These are phyloP conservation scores for Kazachstania bromeliacearum DNA, from an alignment of 805 yeast genomes.

Conservation along the genomic window DNA sequence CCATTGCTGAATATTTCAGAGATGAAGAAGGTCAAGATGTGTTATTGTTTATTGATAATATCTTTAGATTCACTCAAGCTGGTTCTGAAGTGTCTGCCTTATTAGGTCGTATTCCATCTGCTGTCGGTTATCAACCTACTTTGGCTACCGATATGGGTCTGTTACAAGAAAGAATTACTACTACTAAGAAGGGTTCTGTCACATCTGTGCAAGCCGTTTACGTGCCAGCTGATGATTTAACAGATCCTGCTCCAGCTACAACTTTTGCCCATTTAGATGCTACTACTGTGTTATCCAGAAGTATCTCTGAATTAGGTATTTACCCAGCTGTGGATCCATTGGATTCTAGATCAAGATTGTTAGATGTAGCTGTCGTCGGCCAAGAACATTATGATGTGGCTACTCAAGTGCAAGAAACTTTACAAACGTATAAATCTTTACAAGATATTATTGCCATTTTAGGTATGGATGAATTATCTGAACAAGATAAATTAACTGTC, in stretches of 20 bases:
- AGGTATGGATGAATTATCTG: conserved; percentile 99
- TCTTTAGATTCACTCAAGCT: conserved; percentile 99
- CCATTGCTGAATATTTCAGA: conserved; percentile 99
- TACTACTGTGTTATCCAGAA: conserved; percentile 98
- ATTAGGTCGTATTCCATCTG: conserved; percentile 99
- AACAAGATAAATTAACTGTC: conserved; percentile 95
- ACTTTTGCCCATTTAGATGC: conserved; percentile 99
- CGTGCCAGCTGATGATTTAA: conserved; percentile 99
- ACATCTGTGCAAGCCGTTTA: conserved; percentile 99
- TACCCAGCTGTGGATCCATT: conserved; percentile 99
- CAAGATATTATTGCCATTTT: conserved; percentile 99
- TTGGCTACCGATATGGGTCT: conserved; percentile 99
- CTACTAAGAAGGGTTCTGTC: conserved; percentile 99
- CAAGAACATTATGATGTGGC: conserved; percentile 98
- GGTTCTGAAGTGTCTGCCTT: conserved; percentile 99
- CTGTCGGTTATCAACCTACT: conserved; percentile 99
- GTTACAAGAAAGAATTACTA: conserved; percentile 99
- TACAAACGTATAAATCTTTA: conserved; percentile 98
- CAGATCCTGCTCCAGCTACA: conserved; percentile 99
- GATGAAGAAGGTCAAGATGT: conserved; percentile 99
- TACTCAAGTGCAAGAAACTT: conserved; percentile 89
- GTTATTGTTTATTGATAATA: conserved; percentile 97
- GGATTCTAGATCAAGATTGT: conserved; percentile 97
- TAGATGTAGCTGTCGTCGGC: conserved; percentile 95
- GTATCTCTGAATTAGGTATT: conserved; percentile 99